A percentile compares a stretch with the other conserved stretches of the same genome.
Evolutionary conservation across 495 filamentous ascomycete genomes (phyloP).

Genomic region (Terfezia boudieri): DNA sequence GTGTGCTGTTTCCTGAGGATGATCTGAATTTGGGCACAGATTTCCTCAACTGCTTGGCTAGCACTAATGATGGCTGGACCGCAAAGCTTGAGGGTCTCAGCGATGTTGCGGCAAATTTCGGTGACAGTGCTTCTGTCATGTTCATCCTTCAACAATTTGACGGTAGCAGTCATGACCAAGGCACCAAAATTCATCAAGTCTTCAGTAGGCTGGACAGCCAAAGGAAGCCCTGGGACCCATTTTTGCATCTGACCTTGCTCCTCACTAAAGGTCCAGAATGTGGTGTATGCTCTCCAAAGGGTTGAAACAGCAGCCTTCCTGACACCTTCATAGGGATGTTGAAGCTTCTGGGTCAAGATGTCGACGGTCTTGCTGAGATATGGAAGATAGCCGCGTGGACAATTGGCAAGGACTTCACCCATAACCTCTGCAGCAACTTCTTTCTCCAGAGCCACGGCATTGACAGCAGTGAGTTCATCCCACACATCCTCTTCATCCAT

Average conservation of each 20-base stretch:
- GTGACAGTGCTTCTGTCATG: slow-evolving; percentile 72
- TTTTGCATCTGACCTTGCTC: slow-evolving; percentile 46
- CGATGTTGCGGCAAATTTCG: slow-evolving; percentile 85
- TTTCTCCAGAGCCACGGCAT: slow-evolving; percentile 79
- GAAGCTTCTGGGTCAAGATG: slow-evolving; percentile 49
- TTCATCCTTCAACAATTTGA: slow-evolving; percentile 72
- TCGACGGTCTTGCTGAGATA: slow-evolving; percentile 84
- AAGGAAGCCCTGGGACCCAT: slow-evolving; percentile 73
- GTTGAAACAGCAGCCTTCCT: slow-evolving; percentile 77
- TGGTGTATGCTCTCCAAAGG: slow-evolving; percentile 78
- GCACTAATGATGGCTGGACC: slow-evolving; percentile 44
- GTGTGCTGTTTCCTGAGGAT: slow-evolving; percentile 76
- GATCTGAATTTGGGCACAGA: slow-evolving; percentile 27
- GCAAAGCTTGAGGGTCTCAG: slow-evolving; percentile 76
- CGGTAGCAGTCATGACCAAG: slow-evolving; percentile 61
- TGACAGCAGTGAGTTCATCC: slow-evolving; percentile 40
- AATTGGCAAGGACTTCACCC: slow-evolving; percentile 74
- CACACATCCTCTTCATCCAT: slow-evolving; percentile 28
- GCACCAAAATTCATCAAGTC: slow-evolving; percentile 72
- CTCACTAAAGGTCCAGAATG: slow-evolving; percentile 68
- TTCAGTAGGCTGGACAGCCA: slow-evolving; percentile 49
- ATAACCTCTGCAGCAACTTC: slow-evolving; percentile 91
- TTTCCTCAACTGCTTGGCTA: slow-evolving; percentile 1
- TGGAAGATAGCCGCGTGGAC: slow-evolving; percentile 51
- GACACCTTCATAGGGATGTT: slow-evolving; percentile 83